Evolutionary conservation across 1,139 yeast species (phyloP), one percentile per base, ranked within the genome.

Genomic region (Sugiyamaella paludigena): DNA sequence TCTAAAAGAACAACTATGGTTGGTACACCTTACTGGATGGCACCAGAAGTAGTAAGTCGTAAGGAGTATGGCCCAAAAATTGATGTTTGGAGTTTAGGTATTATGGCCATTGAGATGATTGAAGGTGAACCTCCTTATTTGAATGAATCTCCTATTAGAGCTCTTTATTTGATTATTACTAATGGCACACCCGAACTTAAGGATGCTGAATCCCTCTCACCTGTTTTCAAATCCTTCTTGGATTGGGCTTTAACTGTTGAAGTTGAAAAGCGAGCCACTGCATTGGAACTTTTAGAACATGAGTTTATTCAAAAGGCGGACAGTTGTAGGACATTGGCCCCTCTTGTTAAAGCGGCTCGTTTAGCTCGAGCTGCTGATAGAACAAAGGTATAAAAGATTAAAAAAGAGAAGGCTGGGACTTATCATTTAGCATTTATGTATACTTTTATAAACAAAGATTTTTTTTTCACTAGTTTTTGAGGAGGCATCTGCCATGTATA

Each of bases 21-120:
- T 15, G 98, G 98, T n/a, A 92, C 98, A 0, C 98, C 98, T 4
- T 92, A 92, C 67, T 92, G 98, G 98, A 92, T 92, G 98, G 98
- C 98, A 0, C 98, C 98, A 1, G 98, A 92, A 69, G 96, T 92
- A 50, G 96, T 92, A 16, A 81, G 89, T 8, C 76, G 96, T 57
- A 89, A 91, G 65, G 96, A 89, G 61, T 92, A 92, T 66, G 98
- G 97, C 1, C 95, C 97, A 36, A 91, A 94, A 69, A 96, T 92
- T 49, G 98, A 92, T 69, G 84, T 94, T 45, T 92, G 98, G 98
- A 87, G 96, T 10, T 73, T 92, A 56, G 98, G 98, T 56, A 92
- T 92, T 58, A 92, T 92, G 98, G 83, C 91, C 15, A 89, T 92
- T 63, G 98, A 92, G 69, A 92, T 92, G 98, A 87, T 92, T 58